Base-by-base conservation (phyloP, 1,284 basidiomycete species). In the Sanghuangporus baumii region DNA sequence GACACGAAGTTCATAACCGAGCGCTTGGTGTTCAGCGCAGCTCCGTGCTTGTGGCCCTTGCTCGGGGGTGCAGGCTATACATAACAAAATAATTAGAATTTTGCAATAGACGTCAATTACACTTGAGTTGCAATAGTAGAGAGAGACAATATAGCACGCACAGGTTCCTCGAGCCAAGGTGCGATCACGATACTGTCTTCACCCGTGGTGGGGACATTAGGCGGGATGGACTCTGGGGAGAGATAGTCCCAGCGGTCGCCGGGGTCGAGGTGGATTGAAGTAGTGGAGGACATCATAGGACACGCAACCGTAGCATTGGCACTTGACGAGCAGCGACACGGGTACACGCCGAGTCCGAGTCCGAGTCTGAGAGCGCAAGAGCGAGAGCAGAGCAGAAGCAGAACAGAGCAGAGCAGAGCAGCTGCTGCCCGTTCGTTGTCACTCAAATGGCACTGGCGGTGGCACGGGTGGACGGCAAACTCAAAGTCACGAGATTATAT, bases 1-100 rank as follows among this genome's bases (percentile, higher is more conserved):
- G 26, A 62, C 16, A 61, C 57, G 36, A 79, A 71, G 26, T 78
- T 76, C 8, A 77, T 70, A 51, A 80, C 72, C 6, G 80, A 80
- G 3, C 72, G 63, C 65, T 79, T 81, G 51, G 74, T 72, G 0
- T 71, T 64, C 61, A 80, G 75, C 1, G 72, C 57, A 51, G 67
- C 61, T 31, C 26, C 26, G 26, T 31, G 26, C 26, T 31, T 31
- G 3, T 0, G 67, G 43, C 55, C 55, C 65, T 50, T 41, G 62
- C 48, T 69, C 18, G 65, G 67, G 12, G 67, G 68, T 54, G 64
- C 47, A 1, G 67, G 65, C 56, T 64, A 37, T 20, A 62, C n/a
- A 16, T 31, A 31, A 31, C n/a, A 0, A 4, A 31, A 31, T 31
- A 31, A 31, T 31, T 31, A 31, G 26, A 31, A 31, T 31, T 31